phyloP scores from a whole-genome alignment of 2,329 filamentous ascomycete genomes.

The Chaetothyriales sp. region DNA sequence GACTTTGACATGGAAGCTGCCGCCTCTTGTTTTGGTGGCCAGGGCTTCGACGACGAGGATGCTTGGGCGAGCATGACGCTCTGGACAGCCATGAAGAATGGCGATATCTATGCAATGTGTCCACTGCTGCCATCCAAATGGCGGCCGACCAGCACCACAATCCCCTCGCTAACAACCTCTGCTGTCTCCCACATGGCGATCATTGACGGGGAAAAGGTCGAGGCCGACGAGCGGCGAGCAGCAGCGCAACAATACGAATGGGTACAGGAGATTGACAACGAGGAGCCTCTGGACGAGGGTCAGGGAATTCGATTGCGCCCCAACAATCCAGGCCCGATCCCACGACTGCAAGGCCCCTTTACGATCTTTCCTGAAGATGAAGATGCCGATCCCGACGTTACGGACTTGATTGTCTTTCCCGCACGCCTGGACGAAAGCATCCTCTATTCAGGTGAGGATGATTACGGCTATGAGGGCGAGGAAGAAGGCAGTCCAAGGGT shows the following conservation, averaged over 20 bases:
- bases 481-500: constrained; percentile 32
- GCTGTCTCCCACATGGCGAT: constrained; percentile 55
- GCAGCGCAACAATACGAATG: constrained; percentile 44
- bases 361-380: constrained; percentile 35
- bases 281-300: constrained; percentile 32
- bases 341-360: constrained; percentile 49
- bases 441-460: constrained; percentile 37
- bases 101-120: constrained; percentile 85
- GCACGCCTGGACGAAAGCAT: constrained; percentile 37
- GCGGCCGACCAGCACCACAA: constrained; percentile 59
- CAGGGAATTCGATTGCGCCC: constrained; percentile 44
- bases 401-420: constrained; percentile 44
- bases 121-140: constrained; percentile 77
- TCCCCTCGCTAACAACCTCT: constrained; percentile 68
- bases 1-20: constrained; percentile 87
- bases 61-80: constrained; percentile 90
- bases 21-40: constrained; percentile 74
- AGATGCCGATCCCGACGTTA: constrained; percentile 39
- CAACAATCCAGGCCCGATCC: constrained; percentile 37
- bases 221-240: constrained; percentile 31
- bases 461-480: constrained; percentile 25
- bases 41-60: constrained; percentile 41
- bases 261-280: constrained; percentile 40
- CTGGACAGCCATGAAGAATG: constrained; percentile 89
- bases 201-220: constrained; percentile 26